Base-by-base conservation (phyloP, 371 early-diverging fungal genomes). In the Chytridiales sp. region DNA sequence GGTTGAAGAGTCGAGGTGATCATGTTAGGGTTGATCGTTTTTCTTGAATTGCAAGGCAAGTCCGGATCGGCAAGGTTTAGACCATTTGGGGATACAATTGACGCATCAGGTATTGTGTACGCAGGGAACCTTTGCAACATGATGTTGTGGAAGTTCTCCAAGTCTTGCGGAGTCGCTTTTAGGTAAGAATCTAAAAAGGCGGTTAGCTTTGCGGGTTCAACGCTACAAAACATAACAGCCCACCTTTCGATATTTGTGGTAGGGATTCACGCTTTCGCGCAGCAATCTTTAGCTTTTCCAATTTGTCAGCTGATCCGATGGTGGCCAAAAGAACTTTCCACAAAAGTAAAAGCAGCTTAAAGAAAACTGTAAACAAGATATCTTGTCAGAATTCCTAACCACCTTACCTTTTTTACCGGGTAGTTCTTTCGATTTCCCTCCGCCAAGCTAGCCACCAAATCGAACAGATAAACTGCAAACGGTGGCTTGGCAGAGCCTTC, bases 391-490 rank as follows among this genome's bases (percentile, higher is more conserved):
- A 39, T 43, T 0, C 3, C 13, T 21, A 31, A 21, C 38, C 11
- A 4, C 5, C 9, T 19, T 70, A 87, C 90, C 83, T 91, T 89
- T 64, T 89, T 90, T 6, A 89, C 84, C 0, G 90, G 92, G 72
- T 86, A 90, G 55, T 82, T 74, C 64, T 87, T 87, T 27, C 83
- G 69, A 64, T 86, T 85, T 36, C 85, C 85, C 48, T 87, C 88
- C 24, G 83, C 85, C 21, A 90, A 66, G 42, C 83, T 79, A 13
- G 85, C 76, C 8, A 90, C 75, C 19, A 87, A 64, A 13, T 78
- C 80, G 63, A 87, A 88, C 19, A 90, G 63, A 36, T 79, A 84
- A 27, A 81, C 84, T 0, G 82, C 61, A 57, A 87, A 38, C 0
- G 78, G 76, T 15, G 78, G n/a, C n/a, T n/a, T n/a, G n/a, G n/a